phyloP scores from a whole-genome alignment of 331 rosid species.

The Pyracantha coccinea region DNA sequence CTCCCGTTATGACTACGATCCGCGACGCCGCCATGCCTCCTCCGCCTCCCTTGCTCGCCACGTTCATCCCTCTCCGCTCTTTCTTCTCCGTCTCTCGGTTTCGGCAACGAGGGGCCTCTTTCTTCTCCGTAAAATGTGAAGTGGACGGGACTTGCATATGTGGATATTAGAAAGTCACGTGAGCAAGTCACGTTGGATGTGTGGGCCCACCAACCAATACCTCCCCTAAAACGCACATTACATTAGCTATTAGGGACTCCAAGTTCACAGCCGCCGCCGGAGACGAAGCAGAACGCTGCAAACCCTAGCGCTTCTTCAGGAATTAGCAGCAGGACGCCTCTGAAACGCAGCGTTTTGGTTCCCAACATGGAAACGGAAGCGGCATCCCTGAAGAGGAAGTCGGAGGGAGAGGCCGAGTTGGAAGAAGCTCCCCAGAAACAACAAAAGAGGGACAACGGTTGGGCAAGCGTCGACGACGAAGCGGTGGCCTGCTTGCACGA shows the following conservation, averaged over 20 bases:
- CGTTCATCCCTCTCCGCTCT: neutral
- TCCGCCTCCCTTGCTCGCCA: neutral
- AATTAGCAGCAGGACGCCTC: neutral
- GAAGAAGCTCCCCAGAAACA: slow-evolving; percentile 16
- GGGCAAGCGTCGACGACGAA: slow-evolving; percentile 5
- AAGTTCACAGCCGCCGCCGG: too few relatives aligned
- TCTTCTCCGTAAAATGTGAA: too few relatives aligned
- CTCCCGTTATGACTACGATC: slow-evolving; percentile 63
- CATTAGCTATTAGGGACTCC: too few relatives aligned
- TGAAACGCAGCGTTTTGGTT: neutral
- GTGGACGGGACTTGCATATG: too few relatives aligned
- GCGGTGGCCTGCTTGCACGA: slow-evolving; percentile 49
- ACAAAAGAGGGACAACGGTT: neutral
- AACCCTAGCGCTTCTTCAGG: neutral
- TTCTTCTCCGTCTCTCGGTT: neutral
- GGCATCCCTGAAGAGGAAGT: slow-evolving; percentile 27
- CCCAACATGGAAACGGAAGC: neutral
- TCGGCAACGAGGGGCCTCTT: neutral
- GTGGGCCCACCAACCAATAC: too few relatives aligned
- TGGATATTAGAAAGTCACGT: too few relatives aligned
- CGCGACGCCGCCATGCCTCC: slow-evolving; percentile 5
- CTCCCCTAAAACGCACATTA: too few relatives aligned
- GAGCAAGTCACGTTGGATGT: too few relatives aligned
- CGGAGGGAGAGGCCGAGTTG: slow-evolving; percentile 1
- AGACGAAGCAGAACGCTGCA: too few relatives aligned